Evolutionary conservation across 1,139 yeast species (phyloP), one percentile per base, ranked within the genome.

Genomic region (Taphrina sp.): DNA sequence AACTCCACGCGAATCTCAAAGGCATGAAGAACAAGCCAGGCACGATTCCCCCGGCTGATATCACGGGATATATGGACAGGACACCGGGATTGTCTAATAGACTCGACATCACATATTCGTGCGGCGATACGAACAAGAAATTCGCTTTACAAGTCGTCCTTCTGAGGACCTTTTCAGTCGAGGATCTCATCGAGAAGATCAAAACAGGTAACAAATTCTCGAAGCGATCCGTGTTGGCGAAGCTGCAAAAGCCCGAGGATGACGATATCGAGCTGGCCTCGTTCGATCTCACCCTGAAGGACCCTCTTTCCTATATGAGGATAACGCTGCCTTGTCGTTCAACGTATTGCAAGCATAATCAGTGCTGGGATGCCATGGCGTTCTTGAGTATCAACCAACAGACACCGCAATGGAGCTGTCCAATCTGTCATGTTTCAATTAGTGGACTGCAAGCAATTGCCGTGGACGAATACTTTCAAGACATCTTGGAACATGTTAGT

Each of bases 321-420:
- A 71, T 74, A 42, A 58, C 60, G 14, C 45, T 64, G 3, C 77
- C 77, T 0, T 63, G 72, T 3, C 62, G 76, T 19, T 69, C 76
- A 1, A 59, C 63, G n/a, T 58, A 53, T 19, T 74, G 77, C 59
- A 59, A 60, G 16, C 77, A 74, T 60, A 64, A 73, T 22, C 75
- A 72, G 53, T 73, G 77, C 59, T 67, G 73, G 47, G 77, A 74
- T 49, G 73, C 72, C 3, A 60, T 59, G 26, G 65, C 72, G 0
- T 74, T 66, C 58, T 56, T 74, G 28, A 66, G 64, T 62, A 63
- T 74, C 45, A 76, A 74, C 61, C 64, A 67, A 57, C 76, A 72
- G 58, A 74, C 73, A 0, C 69, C 73, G n/a, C 69, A 74, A 0
- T 74, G 77, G 77, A 61, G 61, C 20, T 74, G 77, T 57, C 74